A percentile compares a stretch with the other conserved stretches of the same genome.
Evolutionary conservation across 2,329 filamentous ascomycete species (phyloP).

Genomic region (Aspergillus quadrilineatus): DNA sequence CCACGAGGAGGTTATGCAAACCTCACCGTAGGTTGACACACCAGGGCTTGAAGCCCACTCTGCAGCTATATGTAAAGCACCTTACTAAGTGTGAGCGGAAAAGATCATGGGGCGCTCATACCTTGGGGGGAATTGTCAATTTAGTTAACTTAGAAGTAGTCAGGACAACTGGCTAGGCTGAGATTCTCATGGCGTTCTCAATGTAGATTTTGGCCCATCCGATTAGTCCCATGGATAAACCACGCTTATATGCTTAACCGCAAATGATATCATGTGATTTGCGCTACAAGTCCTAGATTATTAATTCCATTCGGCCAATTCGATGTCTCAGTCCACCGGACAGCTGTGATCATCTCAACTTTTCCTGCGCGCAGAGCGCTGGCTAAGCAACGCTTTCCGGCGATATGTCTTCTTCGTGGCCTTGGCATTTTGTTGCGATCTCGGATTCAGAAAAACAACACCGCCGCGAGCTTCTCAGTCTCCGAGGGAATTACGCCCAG

Average conservation of each 20-base stretch:
- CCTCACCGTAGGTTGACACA: conserved; percentile 42
- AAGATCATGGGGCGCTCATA: conserved; percentile 22
- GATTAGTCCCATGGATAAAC: conserved; percentile 21
- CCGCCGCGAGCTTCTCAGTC: conserved; percentile 54
- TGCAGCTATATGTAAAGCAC: conserved; percentile 15
- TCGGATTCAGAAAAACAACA: conserved; percentile 50
- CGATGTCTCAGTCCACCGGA: no score
- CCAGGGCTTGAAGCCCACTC: conserved; percentile 7
- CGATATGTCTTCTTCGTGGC: conserved; percentile 35
- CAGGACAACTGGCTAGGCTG: conserved; percentile 33
- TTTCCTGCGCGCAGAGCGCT: background rate
- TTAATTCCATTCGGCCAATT: background rate
- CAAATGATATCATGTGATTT: conserved; percentile 9
- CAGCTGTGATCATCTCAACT: background rate
- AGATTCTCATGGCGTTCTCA: conserved; percentile 38
- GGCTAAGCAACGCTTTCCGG: background rate
- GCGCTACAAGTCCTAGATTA: background rate
- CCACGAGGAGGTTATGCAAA: conserved; percentile 56
- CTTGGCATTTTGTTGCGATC: conserved; percentile 56
- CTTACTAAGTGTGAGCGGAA: conserved; percentile 16
- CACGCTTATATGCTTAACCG: conserved; percentile 8
- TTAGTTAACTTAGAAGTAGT: conserved; percentile 40
- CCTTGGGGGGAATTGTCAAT: conserved; percentile 24
- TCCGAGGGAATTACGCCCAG: conserved; percentile 57
- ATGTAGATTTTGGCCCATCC: conserved; percentile 37